A percentile compares a stretch with the other conserved stretches of the same genome.
Evolutionary conservation across 495 filamentous ascomycete genomes (phyloP).

Genomic region (Trichoderma erinaceum): DNA sequence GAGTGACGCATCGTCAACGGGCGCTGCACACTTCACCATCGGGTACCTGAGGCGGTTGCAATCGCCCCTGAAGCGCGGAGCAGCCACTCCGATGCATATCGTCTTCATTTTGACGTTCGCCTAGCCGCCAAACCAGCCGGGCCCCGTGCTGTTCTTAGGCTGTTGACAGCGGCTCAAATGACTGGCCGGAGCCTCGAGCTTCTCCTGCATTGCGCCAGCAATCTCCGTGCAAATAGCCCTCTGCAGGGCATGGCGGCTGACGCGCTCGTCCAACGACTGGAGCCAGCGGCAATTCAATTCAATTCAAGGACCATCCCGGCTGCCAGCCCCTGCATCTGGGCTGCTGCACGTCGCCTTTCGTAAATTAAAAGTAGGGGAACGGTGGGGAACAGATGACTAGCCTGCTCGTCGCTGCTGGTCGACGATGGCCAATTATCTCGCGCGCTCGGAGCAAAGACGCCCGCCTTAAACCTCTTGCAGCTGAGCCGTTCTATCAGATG

Average conservation of each 20-base stretch:
- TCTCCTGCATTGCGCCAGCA: slow-evolving; percentile 5
- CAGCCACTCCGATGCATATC: background rate
- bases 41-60: background rate
- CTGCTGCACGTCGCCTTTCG: slow-evolving; percentile 12
- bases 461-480: slow-evolving; percentile 4
- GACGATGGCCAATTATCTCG: background rate
- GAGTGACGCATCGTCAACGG: background rate
- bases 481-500: slow-evolving; percentile 2
- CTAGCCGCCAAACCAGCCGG: background rate
- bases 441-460: background rate
- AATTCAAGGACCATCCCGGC: slow-evolving; percentile 9
- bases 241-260: background rate
- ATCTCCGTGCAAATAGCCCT: background rate
- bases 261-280: background rate
- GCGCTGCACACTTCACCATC: background rate
- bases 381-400: slow-evolving; percentile 3
- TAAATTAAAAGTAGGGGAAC: slow-evolving; percentile 14
- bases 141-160: background rate
- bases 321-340: background rate
- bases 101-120: slow-evolving; percentile 4
- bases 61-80: background rate
- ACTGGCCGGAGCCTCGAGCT: background rate
- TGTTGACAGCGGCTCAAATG: slow-evolving; percentile 10
- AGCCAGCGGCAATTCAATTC: slow-evolving; percentile 9
- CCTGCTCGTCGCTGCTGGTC: background rate